These are phyloP conservation scores for Friedmanniomyces endolithicus DNA, from an alignment of 495 filamentous ascomycete species.

Conservation along the genomic window DNA sequence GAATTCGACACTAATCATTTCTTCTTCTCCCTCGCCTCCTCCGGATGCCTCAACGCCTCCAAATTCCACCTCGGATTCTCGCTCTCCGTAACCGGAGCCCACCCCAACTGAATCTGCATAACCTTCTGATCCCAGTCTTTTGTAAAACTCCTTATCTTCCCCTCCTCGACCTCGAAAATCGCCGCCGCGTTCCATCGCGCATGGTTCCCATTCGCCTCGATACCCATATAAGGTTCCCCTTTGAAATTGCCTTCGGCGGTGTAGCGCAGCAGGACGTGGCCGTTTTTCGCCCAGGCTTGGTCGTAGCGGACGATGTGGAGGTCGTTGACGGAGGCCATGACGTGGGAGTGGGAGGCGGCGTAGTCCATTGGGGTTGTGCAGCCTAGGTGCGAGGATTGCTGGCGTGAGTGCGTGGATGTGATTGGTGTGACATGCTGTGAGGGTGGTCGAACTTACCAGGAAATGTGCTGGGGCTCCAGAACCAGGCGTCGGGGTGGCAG, in stretches of 20 bases:
- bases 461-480: slow-evolving; percentile 12
- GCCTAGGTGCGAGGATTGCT: slow-evolving; percentile 22
- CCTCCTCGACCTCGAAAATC: slow-evolving; percentile 30
- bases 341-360: slow-evolving; percentile 28
- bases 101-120: slow-evolving; percentile 30
- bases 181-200: slow-evolving; percentile 28
- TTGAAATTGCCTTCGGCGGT: slow-evolving; percentile 28
- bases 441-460: too few relatives aligned
- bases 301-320: slow-evolving; percentile 28
- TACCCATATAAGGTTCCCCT: slow-evolving; percentile 27
- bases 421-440: too few relatives aligned
- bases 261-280: slow-evolving; percentile 27
- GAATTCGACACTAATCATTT: too few relatives aligned
- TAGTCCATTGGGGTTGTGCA: slow-evolving; percentile 30
- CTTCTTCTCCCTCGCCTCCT: slow-evolving; percentile 10
- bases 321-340: slow-evolving; percentile 27
- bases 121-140: slow-evolving; percentile 32
- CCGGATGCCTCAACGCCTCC: slow-evolving; percentile 2
- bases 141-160: slow-evolving; percentile 28
- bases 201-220: slow-evolving; percentile 25
- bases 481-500: slow-evolving; percentile 17
- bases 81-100: slow-evolving; percentile 27
- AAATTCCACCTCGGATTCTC: slow-evolving; percentile 12
- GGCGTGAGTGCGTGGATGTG: slow-evolving; percentile 4
- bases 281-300: slow-evolving; percentile 25